Evolutionary conservation across 192 early-diverging fungal species (phyloP), one percentile per base, ranked within the genome.

Genomic region (Kappamyces sp.): DNA sequence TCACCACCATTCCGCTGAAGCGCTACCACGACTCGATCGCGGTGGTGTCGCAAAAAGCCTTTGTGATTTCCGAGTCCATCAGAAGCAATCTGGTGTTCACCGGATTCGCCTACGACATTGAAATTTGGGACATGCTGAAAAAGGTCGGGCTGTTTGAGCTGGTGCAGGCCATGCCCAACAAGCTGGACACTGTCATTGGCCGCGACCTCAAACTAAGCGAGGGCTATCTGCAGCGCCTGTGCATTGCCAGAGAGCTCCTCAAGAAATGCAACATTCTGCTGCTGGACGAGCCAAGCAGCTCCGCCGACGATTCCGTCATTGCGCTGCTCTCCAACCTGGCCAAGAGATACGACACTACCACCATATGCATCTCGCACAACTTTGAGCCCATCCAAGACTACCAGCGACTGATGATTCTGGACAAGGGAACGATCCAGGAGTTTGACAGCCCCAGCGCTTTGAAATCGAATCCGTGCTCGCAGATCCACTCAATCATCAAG

Each of bases 201-300:
- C 91, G 94, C 72, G 88, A 88, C 57, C 67, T 70, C 7, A 60
- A 55, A 36, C 29, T 58, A 60, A 79, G 73, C 32, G 77, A 86
- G 43, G 91, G 92, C 30, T 86, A 94, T 63, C 74, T 86, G 7
- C 92, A 94, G 65, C 68, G 94, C n/a, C 61, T 90, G 40, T 90
- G 88, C 61, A 72, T 90, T 50, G 85, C 86, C 4, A 77, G 88
- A 32, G 87, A 86, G 15, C 66, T 90, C 50, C 62, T 90, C 12
- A 62, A 75, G 22, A 22, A 22, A 22, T 69, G 79, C 7, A 64
- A 1, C 12, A 48, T 73, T 8, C 42, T 73, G 6, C 54, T 73
- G 43, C 57, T 73, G 65, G 69, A 70, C 42, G 71, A 73, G 46
- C 63, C 71, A 2, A 66, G 60, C 3, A 49, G 54, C 5, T 52